Base-by-base conservation (phyloP, 139 green algal species). In the Picochlorum sp. region DNA sequence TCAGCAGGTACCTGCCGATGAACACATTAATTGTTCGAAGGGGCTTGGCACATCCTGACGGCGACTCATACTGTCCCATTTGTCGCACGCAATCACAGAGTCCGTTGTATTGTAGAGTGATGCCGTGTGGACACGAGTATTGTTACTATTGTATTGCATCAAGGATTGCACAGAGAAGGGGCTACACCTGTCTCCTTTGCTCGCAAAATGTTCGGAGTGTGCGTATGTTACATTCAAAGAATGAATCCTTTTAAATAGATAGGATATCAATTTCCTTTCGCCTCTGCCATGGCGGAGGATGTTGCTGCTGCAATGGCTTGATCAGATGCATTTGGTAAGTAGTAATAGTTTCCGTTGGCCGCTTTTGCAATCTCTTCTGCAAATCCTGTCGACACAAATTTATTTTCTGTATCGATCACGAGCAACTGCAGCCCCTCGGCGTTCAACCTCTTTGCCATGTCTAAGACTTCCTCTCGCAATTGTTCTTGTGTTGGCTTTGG, bases 321-420 rank as follows among this genome's bases (percentile, higher is more conserved):
- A 38, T 98, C 92, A 6, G 62, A 83, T 8, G 92, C 92, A 61
- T 97, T 96, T 14, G 92, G 92, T 62, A 98, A 79, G 79, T 98
- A 98, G 80, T 98, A 97, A 55, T 78, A 75, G 51, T 82, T 78
- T 52, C 83, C 85, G 15, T 62, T n/a, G 1, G 74, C 77, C 28
- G 81, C 79, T 67, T 91, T 91, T 34, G 94, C 81, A 65, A 99
- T 97, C 72, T 99, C 90, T 78, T 98, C 88, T 6, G 94, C 91
- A 81, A 98, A 98, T 20, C 94, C 91, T 11, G 94, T 98, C n/a
- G 83, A 95, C 38, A 99, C 94, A 81, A 99, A 99, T 81, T 97
- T 96, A 61, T 79, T 79, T 65, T 78, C 71, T 57, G 51, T 98
- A 83, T 99, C 94, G 58, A 99, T 99, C 38, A 99, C 92, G 56